A percentile compares a stretch with the other conserved stretches of the same genome.
Evolutionary conservation across 768 basidiomycete species (phyloP).

Genomic region (Suillus weaverae): DNA sequence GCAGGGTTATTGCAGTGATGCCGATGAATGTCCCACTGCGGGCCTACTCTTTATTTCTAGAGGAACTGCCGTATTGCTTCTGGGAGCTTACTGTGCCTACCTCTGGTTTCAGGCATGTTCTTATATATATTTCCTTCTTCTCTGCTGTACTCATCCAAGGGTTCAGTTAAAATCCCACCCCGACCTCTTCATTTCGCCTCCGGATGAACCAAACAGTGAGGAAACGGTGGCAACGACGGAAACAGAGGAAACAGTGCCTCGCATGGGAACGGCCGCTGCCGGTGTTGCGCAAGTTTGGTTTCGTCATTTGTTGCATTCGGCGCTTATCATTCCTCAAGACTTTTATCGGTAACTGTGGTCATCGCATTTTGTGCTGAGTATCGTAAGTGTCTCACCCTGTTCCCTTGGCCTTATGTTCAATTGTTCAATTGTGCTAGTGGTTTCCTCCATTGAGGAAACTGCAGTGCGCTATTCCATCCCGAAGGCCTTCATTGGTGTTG

Average conservation of each 20-base stretch:
- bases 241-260: slow-evolving; percentile 30
- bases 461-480: slow-evolving; percentile 79
- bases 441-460: slow-evolving; percentile 90
- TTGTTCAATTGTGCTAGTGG: slow-evolving; percentile 47
- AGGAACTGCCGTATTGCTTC: slow-evolving; percentile 75
- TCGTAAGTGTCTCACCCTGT: slow-evolving; percentile 43
- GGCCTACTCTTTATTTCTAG: slow-evolving; percentile 77
- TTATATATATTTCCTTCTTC: not conserved
- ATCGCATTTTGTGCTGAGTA: slow-evolving; percentile 91
- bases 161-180: slow-evolving; percentile 70
- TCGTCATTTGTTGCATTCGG: not conserved
- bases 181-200: slow-evolving; percentile 48
- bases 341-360: slow-evolving; percentile 73
- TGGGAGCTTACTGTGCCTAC: slow-evolving; percentile 73
- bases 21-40: slow-evolving; percentile 20
- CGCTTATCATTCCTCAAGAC: slow-evolving; percentile 36
- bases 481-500: slow-evolving; percentile 83
- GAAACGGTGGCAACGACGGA: not conserved
- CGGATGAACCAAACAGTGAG: slow-evolving; percentile 31
- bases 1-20: slow-evolving; percentile 5
- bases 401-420: not conserved
- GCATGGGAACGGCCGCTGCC: slow-evolving; percentile 76
- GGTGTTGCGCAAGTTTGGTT: slow-evolving; percentile 43
- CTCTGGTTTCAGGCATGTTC: slow-evolving; percentile 69
- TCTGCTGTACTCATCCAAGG: slow-evolving; percentile 5